Evolutionary conservation across 768 basidiomycete species (phyloP), one percentile per base, ranked within the genome.

Genomic region (Psilocybe sp.): DNA sequence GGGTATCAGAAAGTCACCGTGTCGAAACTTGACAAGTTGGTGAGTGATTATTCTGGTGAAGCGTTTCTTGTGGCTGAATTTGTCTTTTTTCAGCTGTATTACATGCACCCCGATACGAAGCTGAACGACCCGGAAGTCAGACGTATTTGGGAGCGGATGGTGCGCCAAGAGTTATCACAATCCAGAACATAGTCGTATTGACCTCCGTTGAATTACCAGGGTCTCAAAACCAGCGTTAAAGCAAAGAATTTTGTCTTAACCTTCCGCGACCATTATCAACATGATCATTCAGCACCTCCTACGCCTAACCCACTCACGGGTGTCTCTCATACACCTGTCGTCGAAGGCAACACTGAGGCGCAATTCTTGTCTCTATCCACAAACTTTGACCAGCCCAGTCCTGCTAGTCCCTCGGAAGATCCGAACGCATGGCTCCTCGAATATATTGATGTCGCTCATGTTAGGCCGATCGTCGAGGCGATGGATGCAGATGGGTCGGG

Each of bases 401-500:
- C 23, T 18, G 20, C 16, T 34, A 14, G 13, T 8, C 20, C 34
- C 4, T 18, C 35, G 6, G 47, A 53, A 13, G 44, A 49, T 6
- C 37, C 47, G n/a, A 49, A 53, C 12, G 40, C 40, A 23, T 68
- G 66, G 66, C 57, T 61, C 8, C 51, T 64, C 35, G 43, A 53
- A 18, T 67, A 63, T 36, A 61, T 65, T 45, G 60, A 60, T 20
- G 58, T 65, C 16, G 51, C 60, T 0, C 58, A 61, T 44, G 52
- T 65, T 1, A 62, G 61, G 39, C 54, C 61, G 2, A 59, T 67
- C 39, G 55, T 62, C 1, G 65, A 67, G 33, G 62, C 57, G 12
- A 57, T 65, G 19, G 64, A 67, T 34, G 59, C 58, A 44, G 65
- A 67, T 45, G 61, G 57, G 13, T 62, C 64, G 3, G 64, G 62